phyloP scores from a whole-genome alignment of 1,284 basidiomycete genomes.

The Pseudozyma sp. region DNA sequence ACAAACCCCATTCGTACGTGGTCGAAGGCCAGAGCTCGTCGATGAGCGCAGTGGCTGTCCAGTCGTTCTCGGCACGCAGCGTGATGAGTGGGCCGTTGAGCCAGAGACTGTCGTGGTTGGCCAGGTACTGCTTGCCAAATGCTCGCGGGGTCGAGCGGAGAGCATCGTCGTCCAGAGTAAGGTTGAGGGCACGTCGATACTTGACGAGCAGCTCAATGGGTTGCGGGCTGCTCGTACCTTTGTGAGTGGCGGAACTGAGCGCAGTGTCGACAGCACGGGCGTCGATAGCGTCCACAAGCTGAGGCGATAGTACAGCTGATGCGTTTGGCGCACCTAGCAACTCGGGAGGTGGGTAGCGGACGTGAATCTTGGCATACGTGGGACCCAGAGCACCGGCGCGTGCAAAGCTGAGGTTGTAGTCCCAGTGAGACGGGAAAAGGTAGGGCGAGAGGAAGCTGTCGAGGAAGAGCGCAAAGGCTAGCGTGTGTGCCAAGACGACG shows the following conservation, averaged over 20 bases:
- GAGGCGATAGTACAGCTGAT: constrained; percentile 14
- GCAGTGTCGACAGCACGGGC: constrained; percentile 51
- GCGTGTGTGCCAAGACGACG: constrained; percentile 52
- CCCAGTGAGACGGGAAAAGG: constrained; percentile 66
- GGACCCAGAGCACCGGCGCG: constrained; percentile 62
- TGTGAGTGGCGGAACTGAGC: constrained; percentile 2
- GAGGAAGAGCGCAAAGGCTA: constrained; percentile 59
- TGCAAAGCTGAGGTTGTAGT: constrained; percentile 63
- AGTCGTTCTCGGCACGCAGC: constrained; percentile 73
- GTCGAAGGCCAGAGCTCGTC: constrained; percentile 78
- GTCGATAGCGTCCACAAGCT: constrained; percentile 34
- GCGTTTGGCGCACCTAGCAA: constrained; percentile 31
- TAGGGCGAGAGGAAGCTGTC: constrained; percentile 65
- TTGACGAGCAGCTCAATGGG: constrained; percentile 56
- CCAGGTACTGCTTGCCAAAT: constrained; percentile 26
- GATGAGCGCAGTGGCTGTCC: constrained; percentile 75
- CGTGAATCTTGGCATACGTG: constrained; percentile 58
- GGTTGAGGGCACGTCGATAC: constrained; percentile 35
- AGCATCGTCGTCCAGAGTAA: constrained; percentile 20
- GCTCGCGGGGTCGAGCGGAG: constrained; percentile 22
- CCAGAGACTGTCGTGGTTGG: constrained; percentile 59
- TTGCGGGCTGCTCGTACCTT: constrained; percentile 17
- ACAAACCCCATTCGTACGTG: constrained; percentile 77
- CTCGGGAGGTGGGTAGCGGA: constrained; percentile 64
- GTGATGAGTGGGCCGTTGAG: constrained; percentile 63